These are phyloP conservation scores for Fusarium sp. DNA, from an alignment of 2,329 filamentous ascomycete species.

Conservation along the genomic window DNA sequence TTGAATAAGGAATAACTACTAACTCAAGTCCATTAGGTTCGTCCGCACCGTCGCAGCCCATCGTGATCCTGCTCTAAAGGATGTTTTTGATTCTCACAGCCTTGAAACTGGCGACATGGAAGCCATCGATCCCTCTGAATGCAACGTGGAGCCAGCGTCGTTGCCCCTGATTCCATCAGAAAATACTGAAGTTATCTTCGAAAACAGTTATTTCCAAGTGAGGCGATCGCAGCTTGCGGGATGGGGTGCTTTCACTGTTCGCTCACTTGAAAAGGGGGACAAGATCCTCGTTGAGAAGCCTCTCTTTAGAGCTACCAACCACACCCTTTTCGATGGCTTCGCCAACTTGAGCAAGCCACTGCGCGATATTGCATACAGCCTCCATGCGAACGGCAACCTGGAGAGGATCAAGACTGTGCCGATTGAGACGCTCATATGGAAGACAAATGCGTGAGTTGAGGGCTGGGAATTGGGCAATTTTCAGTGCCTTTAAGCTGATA, in stretches of 20 bases:
- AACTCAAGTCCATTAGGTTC: conserved; percentile 23
- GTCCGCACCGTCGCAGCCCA: conserved; percentile 25
- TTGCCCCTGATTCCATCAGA: conserved; percentile 9
- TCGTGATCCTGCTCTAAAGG: conserved; percentile 12
- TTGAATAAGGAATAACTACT: neutral
- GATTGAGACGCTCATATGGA: conserved; percentile 47
- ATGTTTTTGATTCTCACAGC: conserved; percentile 11
- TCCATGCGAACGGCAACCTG: conserved; percentile 52
- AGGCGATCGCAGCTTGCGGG: conserved; percentile 56
- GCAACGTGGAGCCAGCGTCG: neutral
- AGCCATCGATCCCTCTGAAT: neutral
- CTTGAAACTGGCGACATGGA: conserved; percentile 21
- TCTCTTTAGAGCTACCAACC: conserved; percentile 50
- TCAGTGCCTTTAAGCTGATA: neutral
- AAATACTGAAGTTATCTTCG: conserved; percentile 38
- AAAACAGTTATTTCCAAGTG: conserved; percentile 57
- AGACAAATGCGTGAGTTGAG: conserved; percentile 59
- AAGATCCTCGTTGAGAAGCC: conserved; percentile 59
- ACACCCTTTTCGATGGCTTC: conserved; percentile 51
- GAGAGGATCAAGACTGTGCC: conserved; percentile 47
- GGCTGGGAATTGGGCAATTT: neutral
- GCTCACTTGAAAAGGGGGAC: conserved; percentile 52
- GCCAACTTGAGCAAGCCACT: conserved; percentile 47
- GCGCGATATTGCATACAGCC: conserved; percentile 50
- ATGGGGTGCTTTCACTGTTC: conserved; percentile 59